Evolutionary conservation across 768 basidiomycete genomes (phyloP).

Genomic region (Phallus indusiatus): DNA sequence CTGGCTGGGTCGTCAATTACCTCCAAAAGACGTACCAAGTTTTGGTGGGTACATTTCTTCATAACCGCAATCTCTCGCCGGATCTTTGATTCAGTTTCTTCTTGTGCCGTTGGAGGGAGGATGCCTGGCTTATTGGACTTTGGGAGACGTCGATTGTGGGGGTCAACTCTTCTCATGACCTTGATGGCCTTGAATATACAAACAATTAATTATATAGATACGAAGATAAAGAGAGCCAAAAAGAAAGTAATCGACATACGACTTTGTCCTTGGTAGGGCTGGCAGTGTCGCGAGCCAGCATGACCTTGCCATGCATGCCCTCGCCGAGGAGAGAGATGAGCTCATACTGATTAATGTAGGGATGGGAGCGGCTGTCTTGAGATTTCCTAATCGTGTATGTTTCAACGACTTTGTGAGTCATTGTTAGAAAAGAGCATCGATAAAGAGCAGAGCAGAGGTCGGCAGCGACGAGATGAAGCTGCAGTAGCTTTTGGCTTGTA

Average conservation of each 20-base stretch:
- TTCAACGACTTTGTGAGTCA: slow-evolving; percentile 10
- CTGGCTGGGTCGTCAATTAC: slow-evolving; percentile 89
- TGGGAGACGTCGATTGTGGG: slow-evolving; percentile 38
- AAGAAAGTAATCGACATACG: slow-evolving; percentile 34
- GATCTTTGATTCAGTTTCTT: slow-evolving; percentile 74
- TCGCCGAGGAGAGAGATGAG: slow-evolving; percentile 69
- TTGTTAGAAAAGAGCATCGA: slow-evolving; percentile 5
- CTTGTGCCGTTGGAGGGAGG: slow-evolving; percentile 56
- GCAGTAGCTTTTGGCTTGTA: not conserved
- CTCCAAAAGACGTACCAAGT: slow-evolving; percentile 83
- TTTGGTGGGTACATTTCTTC: slow-evolving; percentile 89
- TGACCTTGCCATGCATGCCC: slow-evolving; percentile 89
- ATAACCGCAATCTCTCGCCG: slow-evolving; percentile 95
- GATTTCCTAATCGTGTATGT: slow-evolving; percentile 1
- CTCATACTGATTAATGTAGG: slow-evolving; percentile 70
- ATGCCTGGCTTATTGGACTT: slow-evolving; percentile 35
- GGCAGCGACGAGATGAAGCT: not conserved
- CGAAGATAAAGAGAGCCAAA: slow-evolving; percentile 4
- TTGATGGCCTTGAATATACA: slow-evolving; percentile 58
- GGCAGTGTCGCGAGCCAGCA: slow-evolving; percentile 50
- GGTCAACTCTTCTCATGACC: slow-evolving; percentile 62
- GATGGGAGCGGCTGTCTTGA: slow-evolving; percentile 11
- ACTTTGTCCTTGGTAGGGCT: slow-evolving; percentile 25
- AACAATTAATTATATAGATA: not conserved
- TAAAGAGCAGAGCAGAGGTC: not conserved